phyloP scores from a whole-genome alignment of 805 yeast species.

The Barnettozyma californica region DNA sequence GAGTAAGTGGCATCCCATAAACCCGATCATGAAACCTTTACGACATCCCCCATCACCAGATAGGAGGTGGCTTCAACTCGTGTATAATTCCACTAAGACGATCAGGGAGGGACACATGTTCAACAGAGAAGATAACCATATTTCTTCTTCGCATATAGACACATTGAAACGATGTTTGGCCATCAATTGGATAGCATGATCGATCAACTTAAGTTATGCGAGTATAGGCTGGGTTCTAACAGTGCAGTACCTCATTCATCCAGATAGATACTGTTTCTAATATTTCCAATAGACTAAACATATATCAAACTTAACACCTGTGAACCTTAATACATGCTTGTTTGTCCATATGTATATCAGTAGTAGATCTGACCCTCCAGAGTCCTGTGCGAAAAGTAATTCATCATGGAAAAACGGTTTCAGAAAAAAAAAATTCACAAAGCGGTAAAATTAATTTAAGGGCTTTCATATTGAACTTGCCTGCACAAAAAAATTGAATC shows the following conservation, averaged over 20 bases:
- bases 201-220: slow-evolving; percentile 23
- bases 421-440: too few relatives aligned
- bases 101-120: slow-evolving; percentile 1
- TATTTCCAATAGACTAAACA: neutral
- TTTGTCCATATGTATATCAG: neutral
- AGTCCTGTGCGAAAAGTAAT: too few relatives aligned
- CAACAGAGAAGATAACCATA: neutral
- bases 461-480: too few relatives aligned
- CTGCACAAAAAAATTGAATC: too few relatives aligned
- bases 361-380: neutral
- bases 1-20: neutral
- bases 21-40: neutral
- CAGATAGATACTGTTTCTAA: neutral
- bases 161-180: slow-evolving; percentile 27
- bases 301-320: neutral
- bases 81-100: slow-evolving; percentile 1
- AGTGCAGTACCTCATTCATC: neutral
- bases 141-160: slow-evolving; percentile 28
- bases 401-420: too few relatives aligned
- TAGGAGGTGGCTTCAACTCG: neutral
- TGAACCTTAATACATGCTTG: neutral
- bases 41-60: neutral
- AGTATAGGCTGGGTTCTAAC: neutral
- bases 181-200: slow-evolving; percentile 6
- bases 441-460: too few relatives aligned